Evolutionary conservation across 306 rosid genomes (phyloP), one percentile per base, ranked within the genome.

Genomic region (Prunus fruticosa): DNA sequence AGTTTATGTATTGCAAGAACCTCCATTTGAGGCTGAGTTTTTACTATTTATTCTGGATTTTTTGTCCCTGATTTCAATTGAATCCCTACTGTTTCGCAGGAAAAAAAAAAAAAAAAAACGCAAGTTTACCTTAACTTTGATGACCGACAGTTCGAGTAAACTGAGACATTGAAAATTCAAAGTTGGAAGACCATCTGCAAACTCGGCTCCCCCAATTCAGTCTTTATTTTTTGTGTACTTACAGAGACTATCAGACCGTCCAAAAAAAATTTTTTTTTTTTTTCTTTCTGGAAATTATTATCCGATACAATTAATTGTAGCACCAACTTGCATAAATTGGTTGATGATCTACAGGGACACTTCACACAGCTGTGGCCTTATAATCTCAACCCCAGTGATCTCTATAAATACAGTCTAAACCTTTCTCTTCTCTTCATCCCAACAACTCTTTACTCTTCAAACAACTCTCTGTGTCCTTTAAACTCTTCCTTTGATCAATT

Each of bases 361-460:
- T 56, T 5, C 22, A 56, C 28, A 20, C 62, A 56, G 5, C 6
- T 2, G 61, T 8, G 62, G 62, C 62, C 62, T 38, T 20, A n/a
- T 19, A 56, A 6, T 19, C 14, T 54, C 61, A 56, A 56, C 27
- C 64, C 12, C 64, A 11, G 32, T 58, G 16, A 64, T 8, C 2
- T 71, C 64, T 67, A 67, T 43, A 76, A 67, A 76, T 56, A 66
- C 32, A 56, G 23, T 13, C 28, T 30, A 20, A 6, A 25, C 3
- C 20, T 7, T 28, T 67, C 73, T 34, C 58, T 28, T 54, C 45
- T 76, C 56, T n/a, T 14, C 80, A 67, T 60, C 71, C 23, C 74
- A 25, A 43, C 15, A 56, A 1, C 11, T 27, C 16, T 22, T 49
- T 16, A 27, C 20, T 38, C 43, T 12, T 52, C 23, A 25, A 49